Evolutionary conservation across 306 rosid species (phyloP).

Genomic region (Oxytropis ochrocephala): DNA sequence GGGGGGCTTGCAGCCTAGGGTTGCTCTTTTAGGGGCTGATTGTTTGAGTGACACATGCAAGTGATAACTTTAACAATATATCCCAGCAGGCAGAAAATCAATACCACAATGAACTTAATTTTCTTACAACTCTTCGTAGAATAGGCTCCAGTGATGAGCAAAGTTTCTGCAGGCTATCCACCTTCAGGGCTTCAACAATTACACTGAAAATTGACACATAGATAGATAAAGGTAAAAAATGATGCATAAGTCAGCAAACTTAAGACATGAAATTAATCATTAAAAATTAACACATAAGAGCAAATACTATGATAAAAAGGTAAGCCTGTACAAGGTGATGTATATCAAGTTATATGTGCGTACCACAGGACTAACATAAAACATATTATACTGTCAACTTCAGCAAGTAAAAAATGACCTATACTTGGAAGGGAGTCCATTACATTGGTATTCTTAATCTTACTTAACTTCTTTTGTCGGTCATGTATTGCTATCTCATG

Average conservation of each 20-base stretch:
- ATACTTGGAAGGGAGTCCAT: not conserved
- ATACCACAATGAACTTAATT: constrained; percentile 23
- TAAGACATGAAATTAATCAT: constrained; percentile 1
- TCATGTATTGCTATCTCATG: not conserved
- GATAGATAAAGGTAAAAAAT: constrained; percentile 4
- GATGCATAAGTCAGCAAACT: constrained; percentile 10
- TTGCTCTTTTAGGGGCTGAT: not conserved
- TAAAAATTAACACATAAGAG: not conserved
- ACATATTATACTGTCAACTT: not conserved
- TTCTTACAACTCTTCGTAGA: constrained; percentile 92
- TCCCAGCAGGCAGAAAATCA: constrained; percentile 1
- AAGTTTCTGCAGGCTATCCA: constrained; percentile 87
- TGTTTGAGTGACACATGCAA: not conserved
- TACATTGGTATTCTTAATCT: not conserved
- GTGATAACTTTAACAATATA: constrained; percentile 1
- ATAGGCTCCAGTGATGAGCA: constrained; percentile 92
- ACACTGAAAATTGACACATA: constrained; percentile 57
- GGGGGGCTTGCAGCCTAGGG: not conserved
- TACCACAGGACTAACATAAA: not conserved
- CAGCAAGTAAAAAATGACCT: not conserved
- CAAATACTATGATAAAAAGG: not conserved
- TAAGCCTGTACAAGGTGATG: not conserved
- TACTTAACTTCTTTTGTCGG: not conserved
- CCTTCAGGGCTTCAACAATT: constrained; percentile 84
- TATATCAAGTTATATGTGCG: not conserved